Percentiles rank a stretch among this genome's conserved stretches.
Evolutionary conservation across 148 eudicot genomes (phyloP).

Genomic region (Rhododendron vialii): DNA sequence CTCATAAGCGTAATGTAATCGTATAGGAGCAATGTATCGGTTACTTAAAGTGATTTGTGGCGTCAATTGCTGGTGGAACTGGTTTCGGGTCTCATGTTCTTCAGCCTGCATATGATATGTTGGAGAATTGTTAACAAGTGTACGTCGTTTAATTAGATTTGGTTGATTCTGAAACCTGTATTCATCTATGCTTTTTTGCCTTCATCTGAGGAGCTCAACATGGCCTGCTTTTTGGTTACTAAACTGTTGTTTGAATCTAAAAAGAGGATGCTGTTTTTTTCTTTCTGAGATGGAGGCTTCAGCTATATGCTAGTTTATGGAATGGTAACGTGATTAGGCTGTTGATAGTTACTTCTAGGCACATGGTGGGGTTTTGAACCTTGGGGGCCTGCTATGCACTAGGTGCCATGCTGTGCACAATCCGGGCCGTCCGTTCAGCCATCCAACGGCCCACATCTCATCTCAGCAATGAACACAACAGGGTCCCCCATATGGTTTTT

Average conservation of each 20-base stretch:
- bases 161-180: not conserved
- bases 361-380: not conserved
- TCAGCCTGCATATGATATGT: not conserved
- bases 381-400: no score
- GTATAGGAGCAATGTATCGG: not conserved
- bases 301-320: not conserved
- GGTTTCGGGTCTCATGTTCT: not conserved
- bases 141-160: not conserved
- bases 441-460: no score
- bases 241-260: not conserved
- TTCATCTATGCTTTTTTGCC: not conserved
- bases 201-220: conserved; percentile 4
- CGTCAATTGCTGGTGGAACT: not conserved
- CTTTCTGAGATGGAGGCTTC: not conserved
- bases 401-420: no score
- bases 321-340: not conserved
- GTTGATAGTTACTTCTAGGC: not conserved
- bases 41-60: not conserved
- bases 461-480: no score
- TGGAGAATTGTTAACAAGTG: not conserved
- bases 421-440: no score
- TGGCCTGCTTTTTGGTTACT: not conserved
- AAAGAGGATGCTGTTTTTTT: not conserved
- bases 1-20: not conserved
- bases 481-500: no score